Evolutionary conservation across 495 filamentous ascomycete species (phyloP), one percentile per base, ranked within the genome.

Genomic region (Halenospora varia): DNA sequence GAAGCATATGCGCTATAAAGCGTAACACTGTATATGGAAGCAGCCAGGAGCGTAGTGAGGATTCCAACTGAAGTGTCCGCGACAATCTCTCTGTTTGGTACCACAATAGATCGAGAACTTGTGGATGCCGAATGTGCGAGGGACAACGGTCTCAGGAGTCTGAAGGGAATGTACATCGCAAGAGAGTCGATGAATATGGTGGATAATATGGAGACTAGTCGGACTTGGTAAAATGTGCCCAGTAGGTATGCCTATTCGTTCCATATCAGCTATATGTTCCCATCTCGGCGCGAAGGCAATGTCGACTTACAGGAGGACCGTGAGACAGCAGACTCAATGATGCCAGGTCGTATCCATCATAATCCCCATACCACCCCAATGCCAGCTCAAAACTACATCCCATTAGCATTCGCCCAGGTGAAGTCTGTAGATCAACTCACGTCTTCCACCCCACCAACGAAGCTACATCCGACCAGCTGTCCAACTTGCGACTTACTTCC

Each of bases 291-390:
- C n/a, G n/a, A n/a, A 25, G 39, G 25, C 25, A 39, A 40, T 35
- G 19, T 48, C 29, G 48, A 70, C 78, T 73, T 69, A 82, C 79
- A 50, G 79, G 80, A 26, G 91, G 91, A 10, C 86, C 76, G 69
- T 88, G 84, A 22, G 86, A 83, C 3, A 96, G 71, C 53, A 88
- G 71, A 22, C 82, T 81, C 64, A 92, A 76, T 18, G 82, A 75
- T 25, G 80, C 79, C 55, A 89, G 71, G 73, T 95, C 91, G 64
- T 86, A 79, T 64, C 81, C 78, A 68, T 93, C 90, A 66, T 82
- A 90, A 48, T 82, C 76, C 35, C 83, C 73, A 59, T 74, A 78
- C 90, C 89, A 95, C 26, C 80, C 83, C 17, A 89, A 60, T 20
- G 76, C 84, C 48, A 96, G 75, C 68, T 88, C 84, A 29, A 84